Base-by-base conservation (phyloP, 2,329 filamentous ascomycete genomes). In the Conoideocrella luteorostrata region DNA sequence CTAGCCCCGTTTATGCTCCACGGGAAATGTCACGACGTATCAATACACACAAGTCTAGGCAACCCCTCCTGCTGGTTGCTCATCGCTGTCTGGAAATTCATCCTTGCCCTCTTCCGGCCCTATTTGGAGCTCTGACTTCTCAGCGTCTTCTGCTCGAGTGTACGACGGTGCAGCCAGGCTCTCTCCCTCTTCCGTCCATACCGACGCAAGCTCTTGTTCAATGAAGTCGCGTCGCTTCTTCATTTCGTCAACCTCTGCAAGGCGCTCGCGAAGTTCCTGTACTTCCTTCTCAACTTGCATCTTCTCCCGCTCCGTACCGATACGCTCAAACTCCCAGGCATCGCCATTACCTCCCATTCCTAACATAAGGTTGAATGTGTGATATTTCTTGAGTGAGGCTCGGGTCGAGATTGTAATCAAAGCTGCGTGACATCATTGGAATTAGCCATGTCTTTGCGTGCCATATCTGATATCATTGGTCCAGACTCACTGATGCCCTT, bases 401-500 rank as follows among this genome's bases (percentile, higher is more conserved):
- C 93, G 84, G 1, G 93, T 98, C 2, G 89, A 95, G 47, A 98
- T 91, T 0, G 93, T 98, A 55, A 98, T 93, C 4, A 98, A 71
- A 1, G 93, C 84, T 88, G 51, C n/a, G n/a, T n/a, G n/a, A n/a
- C n/a, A n/a, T n/a, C n/a, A n/a, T n/a, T n/a, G n/a, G n/a, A n/a
- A n/a, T n/a, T n/a, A n/a, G n/a, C n/a, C n/a, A n/a, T n/a, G n/a
- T n/a, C n/a, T n/a, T n/a, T n/a, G n/a, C n/a, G n/a, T n/a, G n/a
- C n/a, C n/a, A n/a, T n/a, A n/a, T n/a, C n/a, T n/a, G n/a, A n/a
- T n/a, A n/a, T n/a, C n/a, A n/a, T n/a, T n/a, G n/a, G n/a, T n/a
- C n/a, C n/a, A n/a, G n/a, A 80, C 84, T 77, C 71, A 88, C 84
- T 98, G 54, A 97, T 97, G 0, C 91, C 91, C 58, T 83, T 86